Base-by-base conservation (phyloP, 805 yeast species). In the Clavispora phyllophila region DNA sequence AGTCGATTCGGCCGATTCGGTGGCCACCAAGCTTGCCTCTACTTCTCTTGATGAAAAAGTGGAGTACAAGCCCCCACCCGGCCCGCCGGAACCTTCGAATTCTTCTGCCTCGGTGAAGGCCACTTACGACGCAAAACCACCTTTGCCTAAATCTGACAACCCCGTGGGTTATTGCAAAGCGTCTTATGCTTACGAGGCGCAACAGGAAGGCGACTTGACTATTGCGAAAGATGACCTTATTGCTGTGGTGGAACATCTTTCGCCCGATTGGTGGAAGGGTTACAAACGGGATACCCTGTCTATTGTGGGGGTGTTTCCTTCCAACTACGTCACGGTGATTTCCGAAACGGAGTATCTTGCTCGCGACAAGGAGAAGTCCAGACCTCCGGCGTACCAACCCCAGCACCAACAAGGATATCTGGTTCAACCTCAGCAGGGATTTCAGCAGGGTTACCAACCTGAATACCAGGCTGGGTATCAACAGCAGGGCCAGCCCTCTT, bases 181-280 rank as follows among this genome's bases (percentile, higher is more conserved):
- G 0, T 43, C 85, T 37, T 93, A 85, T 63, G 87, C 79, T 53
- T 91, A 82, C 64, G 62, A 65, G 7, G 81, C 95, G 0, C 86
- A 81, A 52, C 88, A 87, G 59, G 68, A 77, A 0, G 91, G 82
- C 26, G 99, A 91, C 62, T 66, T 91, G 54, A 65, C 60, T 8
- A 70, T 91, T 15, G 55, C 52, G 27, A 72, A 66, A 29, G 97
- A 95, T 42, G 91, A 84, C 48, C 79, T 75, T 54, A 61, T 93
- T 38, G 75, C 76, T 25, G 78, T 93, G 5, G 43, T 79, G 5
- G 95, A 89, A 58, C 85, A 79, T 55, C 72, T 84, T 37, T 85
- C 91, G 17, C 73, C 76, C 29, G 91, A 89, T 57, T 91, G 99
- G 99, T 89, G 93, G 86, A 84, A 78, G 58, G 99, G 99, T 37